Evolutionary conservation across 306 rosid species (phyloP).

Genomic region (Sicyos edulis): DNA sequence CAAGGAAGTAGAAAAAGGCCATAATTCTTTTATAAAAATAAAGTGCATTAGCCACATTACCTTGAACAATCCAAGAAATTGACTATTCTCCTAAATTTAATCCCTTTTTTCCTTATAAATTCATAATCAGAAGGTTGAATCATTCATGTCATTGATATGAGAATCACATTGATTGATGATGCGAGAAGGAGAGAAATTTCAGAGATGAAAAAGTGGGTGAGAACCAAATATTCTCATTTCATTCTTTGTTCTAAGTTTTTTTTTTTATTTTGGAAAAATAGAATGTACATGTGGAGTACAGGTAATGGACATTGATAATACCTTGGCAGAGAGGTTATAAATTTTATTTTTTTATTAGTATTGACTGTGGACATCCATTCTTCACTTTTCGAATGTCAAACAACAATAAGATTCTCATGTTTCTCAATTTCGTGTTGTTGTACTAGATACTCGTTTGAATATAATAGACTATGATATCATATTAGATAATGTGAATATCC

Average conservation of each 20-base stretch:
- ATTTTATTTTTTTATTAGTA: no score
- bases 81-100: not conserved
- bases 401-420: no score
- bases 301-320: not conserved
- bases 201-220: not conserved
- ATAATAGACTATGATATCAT: no score
- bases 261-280: not conserved
- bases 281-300: not conserved
- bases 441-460: no score
- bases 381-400: no score
- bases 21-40: conserved; percentile 17
- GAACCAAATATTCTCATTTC: not conserved
- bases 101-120: not conserved
- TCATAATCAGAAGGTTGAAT: not conserved
- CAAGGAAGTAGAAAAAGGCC: conserved; percentile 27
- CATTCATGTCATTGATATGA: conserved; percentile 1
- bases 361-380: no score
- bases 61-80: not conserved
- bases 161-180: conserved; percentile 3
- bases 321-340: no score
- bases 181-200: not conserved
- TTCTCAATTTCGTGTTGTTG: no score
- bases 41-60: not conserved
- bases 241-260: not conserved
- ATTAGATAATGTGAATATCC: no score